Conservation (phyloP, 108 stramenopile genomes). For the Cyclotella cryptica region DNA sequence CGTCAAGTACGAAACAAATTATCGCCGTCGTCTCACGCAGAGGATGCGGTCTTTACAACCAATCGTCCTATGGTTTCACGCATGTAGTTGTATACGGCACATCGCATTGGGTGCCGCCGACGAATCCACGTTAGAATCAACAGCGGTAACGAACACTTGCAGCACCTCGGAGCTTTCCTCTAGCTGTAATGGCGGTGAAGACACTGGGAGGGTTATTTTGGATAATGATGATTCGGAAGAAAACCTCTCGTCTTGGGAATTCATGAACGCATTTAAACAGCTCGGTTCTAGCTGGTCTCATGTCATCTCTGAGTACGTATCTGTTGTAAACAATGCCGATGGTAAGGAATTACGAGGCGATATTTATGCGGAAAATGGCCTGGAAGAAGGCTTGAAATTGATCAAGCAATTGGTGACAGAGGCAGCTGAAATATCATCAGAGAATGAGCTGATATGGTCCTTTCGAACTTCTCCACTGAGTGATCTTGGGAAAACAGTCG, state of each 20-base stretch:
- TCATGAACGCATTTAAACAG: conserved; percentile 52
- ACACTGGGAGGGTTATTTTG: neutral
- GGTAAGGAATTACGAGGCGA: conserved; percentile 49
- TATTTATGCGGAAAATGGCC: conserved; percentile 19
- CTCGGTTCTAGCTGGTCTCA: conserved; percentile 54
- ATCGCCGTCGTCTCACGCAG: no score
- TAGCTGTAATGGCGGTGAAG: neutral
- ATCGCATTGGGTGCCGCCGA: neutral
- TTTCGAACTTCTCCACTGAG: conserved; percentile 42
- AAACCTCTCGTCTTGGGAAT: conserved; percentile 39
- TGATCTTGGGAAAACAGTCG: conserved; percentile 50
- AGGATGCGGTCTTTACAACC: neutral
- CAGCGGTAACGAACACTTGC: neutral
- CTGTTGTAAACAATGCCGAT: conserved; percentile 48
- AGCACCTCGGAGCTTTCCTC: neutral
- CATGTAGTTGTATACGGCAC: neutral
- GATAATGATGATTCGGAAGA: conserved; percentile 12
- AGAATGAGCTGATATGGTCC: conserved; percentile 40
- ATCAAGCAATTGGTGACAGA: conserved; percentile 36
- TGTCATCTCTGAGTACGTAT: conserved; percentile 47
- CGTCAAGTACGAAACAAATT: no score
- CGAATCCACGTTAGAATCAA: neutral
- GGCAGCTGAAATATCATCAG: conserved; percentile 34
- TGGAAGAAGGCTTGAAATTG: conserved; percentile 39
- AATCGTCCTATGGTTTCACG: neutral